These are phyloP conservation scores for Epichloe uncinata DNA, from an alignment of 2,329 filamentous ascomycete genomes.

Conservation along the genomic window DNA sequence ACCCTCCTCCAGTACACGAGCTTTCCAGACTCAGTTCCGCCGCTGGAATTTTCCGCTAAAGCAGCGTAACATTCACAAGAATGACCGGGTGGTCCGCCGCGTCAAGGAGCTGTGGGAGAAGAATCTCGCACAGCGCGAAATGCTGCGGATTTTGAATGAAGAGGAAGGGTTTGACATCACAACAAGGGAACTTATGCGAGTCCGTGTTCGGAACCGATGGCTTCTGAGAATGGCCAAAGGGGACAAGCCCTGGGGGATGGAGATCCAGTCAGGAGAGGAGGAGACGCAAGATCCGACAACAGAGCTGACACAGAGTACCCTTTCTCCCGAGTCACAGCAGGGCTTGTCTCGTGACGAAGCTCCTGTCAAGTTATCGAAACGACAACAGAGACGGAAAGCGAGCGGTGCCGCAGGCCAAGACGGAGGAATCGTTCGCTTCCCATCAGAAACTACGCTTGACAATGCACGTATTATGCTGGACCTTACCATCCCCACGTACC, in stretches of 20 bases:
- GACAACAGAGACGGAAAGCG: slow-evolving; percentile 55
- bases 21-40: slow-evolving; percentile 63
- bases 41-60: slow-evolving; percentile 69
- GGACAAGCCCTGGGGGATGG: slow-evolving; percentile 1
- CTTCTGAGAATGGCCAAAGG: slow-evolving; percentile 48
- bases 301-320: not conserved
- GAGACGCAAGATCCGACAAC: not conserved
- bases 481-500: slow-evolving; percentile 51
- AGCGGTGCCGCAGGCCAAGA: slow-evolving; percentile 46
- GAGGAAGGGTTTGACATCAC: slow-evolving; percentile 62
- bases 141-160: slow-evolving; percentile 54
- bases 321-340: not conserved
- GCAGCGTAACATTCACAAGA: slow-evolving; percentile 58
- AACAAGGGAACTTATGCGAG: slow-evolving; percentile 54
- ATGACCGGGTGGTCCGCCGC: slow-evolving; percentile 50
- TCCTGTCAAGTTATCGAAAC: slow-evolving; percentile 13
- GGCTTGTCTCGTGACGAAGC: not conserved
- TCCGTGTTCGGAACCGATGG: slow-evolving; percentile 57
- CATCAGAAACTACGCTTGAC: slow-evolving; percentile 70
- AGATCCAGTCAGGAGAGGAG: slow-evolving; percentile 7
- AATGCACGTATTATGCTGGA: slow-evolving; percentile 59
- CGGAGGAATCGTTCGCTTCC: slow-evolving; percentile 59
- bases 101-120: slow-evolving; percentile 67
- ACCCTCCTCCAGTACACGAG: slow-evolving; percentile 47
- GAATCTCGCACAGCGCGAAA: slow-evolving; percentile 60